Evolutionary conservation across 768 basidiomycete species (phyloP).

Genomic region (Russula sp.): DNA sequence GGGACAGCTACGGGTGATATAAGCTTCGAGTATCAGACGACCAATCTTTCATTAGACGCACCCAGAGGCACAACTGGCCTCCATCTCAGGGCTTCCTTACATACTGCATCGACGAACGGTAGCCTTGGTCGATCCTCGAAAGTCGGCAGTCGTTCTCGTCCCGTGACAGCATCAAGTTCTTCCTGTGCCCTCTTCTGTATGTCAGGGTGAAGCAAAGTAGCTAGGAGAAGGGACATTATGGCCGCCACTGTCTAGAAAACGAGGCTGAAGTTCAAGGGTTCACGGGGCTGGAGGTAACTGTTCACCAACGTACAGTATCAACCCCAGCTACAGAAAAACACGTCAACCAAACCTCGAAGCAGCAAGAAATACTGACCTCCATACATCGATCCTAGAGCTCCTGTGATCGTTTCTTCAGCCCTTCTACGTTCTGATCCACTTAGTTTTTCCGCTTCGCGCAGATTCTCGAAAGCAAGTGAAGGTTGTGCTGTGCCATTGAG

Average conservation of each 20-base stretch:
- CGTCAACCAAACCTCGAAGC: not conserved
- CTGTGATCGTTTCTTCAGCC: not conserved
- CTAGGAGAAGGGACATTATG: not conserved
- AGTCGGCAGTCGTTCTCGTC: conserved; percentile 22
- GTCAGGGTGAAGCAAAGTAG: conserved; percentile 20
- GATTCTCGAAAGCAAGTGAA: conserved; percentile 4
- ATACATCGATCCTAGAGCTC: conserved; percentile 7
- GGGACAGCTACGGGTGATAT: not conserved
- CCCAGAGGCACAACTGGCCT: conserved; percentile 12
- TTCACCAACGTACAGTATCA: conserved; percentile 3
- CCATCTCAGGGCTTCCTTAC: conserved; percentile 26
- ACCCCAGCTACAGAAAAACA: not conserved
- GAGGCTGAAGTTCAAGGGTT: not conserved
- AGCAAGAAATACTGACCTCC: not conserved
- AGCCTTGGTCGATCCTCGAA: conserved; percentile 21
- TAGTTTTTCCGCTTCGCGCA: conserved; percentile 5
- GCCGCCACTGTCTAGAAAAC: conserved; percentile 1
- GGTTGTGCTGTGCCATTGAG: conserved; percentile 3
- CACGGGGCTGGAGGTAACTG: not conserved
- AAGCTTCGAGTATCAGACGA: not conserved
- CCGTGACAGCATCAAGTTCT: conserved; percentile 25
- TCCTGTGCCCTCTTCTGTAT: conserved; percentile 22
- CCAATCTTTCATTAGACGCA: not conserved
- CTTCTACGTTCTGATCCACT: not conserved
- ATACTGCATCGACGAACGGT: conserved; percentile 25